A percentile compares a stretch with the other conserved stretches of the same genome.
phyloP scores from a whole-genome alignment of 164 flowering plant genomes.

The Vitis labrusca region DNA sequence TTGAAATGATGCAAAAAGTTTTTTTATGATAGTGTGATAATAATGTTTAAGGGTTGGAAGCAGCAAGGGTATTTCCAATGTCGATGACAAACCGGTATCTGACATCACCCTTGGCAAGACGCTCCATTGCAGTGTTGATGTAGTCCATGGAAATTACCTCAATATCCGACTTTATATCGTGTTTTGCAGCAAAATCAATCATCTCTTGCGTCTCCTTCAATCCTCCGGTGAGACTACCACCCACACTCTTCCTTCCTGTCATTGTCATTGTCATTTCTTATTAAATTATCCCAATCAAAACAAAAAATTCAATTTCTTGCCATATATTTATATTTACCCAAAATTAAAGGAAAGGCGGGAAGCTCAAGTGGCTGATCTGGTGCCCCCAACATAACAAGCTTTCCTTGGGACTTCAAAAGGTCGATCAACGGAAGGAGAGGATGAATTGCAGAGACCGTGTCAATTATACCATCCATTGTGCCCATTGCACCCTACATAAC shows the following conservation, averaged over 20 bases:
- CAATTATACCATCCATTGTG: too few relatives aligned
- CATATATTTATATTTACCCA: not conserved
- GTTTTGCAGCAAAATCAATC: not conserved
- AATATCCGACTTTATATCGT: not conserved
- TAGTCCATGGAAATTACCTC: not conserved
- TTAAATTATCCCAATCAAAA: not conserved
- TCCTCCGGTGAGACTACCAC: not conserved
- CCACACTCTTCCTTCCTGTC: not conserved
- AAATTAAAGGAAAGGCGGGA: not conserved
- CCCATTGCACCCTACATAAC: not conserved
- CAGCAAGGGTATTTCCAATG: not conserved
- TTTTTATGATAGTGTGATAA: too few relatives aligned
- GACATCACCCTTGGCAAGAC: not conserved
- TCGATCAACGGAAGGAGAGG: not conserved
- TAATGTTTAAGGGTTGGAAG: too few relatives aligned
- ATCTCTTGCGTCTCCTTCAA: not conserved
- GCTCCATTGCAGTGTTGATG: not conserved
- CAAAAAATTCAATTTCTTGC: too few relatives aligned
- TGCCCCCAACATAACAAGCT: constrained; percentile 2
- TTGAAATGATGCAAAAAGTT: too few relatives aligned
- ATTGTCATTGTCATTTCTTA: not conserved
- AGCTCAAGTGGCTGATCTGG: not conserved
- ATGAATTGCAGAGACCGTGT: too few relatives aligned
- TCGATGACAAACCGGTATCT: not conserved
- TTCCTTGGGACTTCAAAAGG: not conserved